A percentile compares a stretch with the other conserved stretches of the same genome.
Evolutionary conservation across 805 yeast genomes (phyloP).

Genomic region (Metschnikowia arizonensis): DNA sequence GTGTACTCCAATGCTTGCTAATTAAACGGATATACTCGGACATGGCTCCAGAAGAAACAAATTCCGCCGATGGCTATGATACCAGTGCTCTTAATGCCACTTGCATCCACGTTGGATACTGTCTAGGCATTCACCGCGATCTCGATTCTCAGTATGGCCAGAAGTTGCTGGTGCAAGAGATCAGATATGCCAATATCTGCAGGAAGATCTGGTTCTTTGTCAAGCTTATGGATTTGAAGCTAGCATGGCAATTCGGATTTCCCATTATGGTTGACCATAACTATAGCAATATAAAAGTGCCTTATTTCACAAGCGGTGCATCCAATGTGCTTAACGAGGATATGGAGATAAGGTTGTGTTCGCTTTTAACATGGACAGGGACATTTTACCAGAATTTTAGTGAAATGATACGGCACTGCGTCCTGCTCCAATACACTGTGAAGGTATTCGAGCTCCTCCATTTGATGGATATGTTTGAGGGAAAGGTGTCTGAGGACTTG

Average conservation of each 20-base stretch:
- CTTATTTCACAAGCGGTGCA: constrained; percentile 32
- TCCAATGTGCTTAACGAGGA: constrained; percentile 32
- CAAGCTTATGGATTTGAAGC: constrained; percentile 33
- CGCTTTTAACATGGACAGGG: not conserved
- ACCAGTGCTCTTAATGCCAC: constrained; percentile 23
- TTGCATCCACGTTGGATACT: constrained; percentile 23
- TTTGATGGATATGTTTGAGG: constrained; percentile 7
- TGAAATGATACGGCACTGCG: constrained; percentile 30
- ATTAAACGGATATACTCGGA: constrained; percentile 13
- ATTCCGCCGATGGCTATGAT: constrained; percentile 18
- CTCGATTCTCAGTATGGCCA: constrained; percentile 3
- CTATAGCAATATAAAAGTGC: constrained; percentile 28
- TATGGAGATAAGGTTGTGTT: constrained; percentile 33
- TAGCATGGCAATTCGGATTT: constrained; percentile 34
- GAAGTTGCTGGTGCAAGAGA: not conserved
- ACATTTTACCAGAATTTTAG: constrained; percentile 26
- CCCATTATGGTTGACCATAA: constrained; percentile 28
- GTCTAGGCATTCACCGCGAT: constrained; percentile 24
- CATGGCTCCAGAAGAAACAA: constrained; percentile 18
- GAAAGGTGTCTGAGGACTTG: constrained; percentile 4
- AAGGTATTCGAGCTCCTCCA: constrained; percentile 35
- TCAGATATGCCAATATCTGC: constrained; percentile 5
- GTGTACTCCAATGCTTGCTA: constrained; percentile 16
- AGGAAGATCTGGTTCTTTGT: constrained; percentile 22
- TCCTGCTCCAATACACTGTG: constrained; percentile 39